Conservation (phyloP, 1,284 basidiomycete species). For the Tilletia caries region DNA sequence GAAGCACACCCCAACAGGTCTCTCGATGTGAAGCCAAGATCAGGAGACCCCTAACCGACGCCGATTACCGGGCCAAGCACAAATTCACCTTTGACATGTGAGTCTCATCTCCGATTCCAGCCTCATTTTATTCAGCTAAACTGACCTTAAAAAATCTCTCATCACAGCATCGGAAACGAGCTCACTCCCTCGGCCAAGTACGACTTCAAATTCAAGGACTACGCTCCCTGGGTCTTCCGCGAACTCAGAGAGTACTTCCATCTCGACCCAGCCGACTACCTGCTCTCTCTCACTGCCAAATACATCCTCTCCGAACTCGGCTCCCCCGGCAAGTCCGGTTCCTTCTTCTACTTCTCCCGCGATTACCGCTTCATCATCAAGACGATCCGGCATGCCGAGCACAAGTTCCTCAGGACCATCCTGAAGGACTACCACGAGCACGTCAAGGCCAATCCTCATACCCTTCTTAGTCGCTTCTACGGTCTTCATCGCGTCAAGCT, state of each 20-base stretch:
- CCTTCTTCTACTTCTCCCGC: slow-evolving; percentile 98
- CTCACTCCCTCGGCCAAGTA: slow-evolving; percentile 92
- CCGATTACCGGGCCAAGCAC: slow-evolving; percentile 84
- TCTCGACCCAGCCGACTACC: slow-evolving; percentile 93
- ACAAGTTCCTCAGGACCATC: slow-evolving; percentile 84
- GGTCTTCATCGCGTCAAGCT: slow-evolving; percentile 95
- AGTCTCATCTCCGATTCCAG: slow-evolving; percentile 49
- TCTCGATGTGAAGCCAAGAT: slow-evolving; percentile 95
- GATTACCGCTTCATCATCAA: slow-evolving; percentile 99
- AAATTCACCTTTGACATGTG: slow-evolving; percentile 95
- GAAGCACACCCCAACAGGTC: slow-evolving; percentile 57
- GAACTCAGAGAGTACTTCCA: slow-evolving; percentile 90
- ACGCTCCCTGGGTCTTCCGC: slow-evolving; percentile 96
- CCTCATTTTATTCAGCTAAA: background rate
- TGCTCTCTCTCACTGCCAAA: slow-evolving; percentile 90
- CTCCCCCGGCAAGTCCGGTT: slow-evolving; percentile 96
- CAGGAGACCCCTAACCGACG: slow-evolving; percentile 73
- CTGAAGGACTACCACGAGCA: slow-evolving; percentile 83
- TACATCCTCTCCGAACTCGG: slow-evolving; percentile 97
- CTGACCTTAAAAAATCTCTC: slow-evolving; percentile 14
- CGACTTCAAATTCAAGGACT: slow-evolving; percentile 99
- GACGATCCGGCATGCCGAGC: slow-evolving; percentile 89
- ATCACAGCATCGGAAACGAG: slow-evolving; percentile 80
- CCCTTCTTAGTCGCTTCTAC: slow-evolving; percentile 88
- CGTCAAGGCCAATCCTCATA: slow-evolving; percentile 86